phyloP scores from a whole-genome alignment of 2,329 filamentous ascomycete genomes.

The Catunica adiposa region DNA sequence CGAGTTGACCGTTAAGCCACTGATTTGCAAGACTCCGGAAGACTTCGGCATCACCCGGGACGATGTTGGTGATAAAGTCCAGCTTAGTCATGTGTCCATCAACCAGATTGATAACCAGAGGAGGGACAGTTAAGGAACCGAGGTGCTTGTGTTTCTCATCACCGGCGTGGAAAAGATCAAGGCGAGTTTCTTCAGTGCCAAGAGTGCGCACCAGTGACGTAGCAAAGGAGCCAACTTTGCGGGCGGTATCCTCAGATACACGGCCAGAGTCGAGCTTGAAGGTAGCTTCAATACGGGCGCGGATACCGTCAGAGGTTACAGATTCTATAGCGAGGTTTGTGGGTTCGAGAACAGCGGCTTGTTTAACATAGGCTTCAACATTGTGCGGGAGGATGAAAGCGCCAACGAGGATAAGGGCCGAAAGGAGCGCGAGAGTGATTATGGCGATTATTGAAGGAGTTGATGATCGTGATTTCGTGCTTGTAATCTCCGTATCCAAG shows the following conservation, averaged over 20 bases:
- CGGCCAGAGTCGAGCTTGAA: constrained; percentile 65
- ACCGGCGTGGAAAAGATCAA: constrained; percentile 58
- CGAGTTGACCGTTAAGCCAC: constrained; percentile 67
- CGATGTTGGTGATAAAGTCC: constrained; percentile 62
- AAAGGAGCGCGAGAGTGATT: constrained; percentile 41
- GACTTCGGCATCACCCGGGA: constrained; percentile 58
- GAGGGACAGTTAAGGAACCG: constrained; percentile 61
- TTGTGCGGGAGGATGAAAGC: constrained; percentile 69
- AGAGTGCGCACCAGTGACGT: constrained; percentile 69
- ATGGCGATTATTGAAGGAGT: constrained; percentile 64
- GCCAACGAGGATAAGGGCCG: constrained; percentile 54
- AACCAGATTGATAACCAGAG: constrained; percentile 57
- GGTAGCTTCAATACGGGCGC: constrained; percentile 63
- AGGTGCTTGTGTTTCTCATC: constrained; percentile 50
- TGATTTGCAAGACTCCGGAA: constrained; percentile 71
- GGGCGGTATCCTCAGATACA: constrained; percentile 53
- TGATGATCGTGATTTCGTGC: constrained; percentile 25
- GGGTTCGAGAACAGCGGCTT: constrained; percentile 67
- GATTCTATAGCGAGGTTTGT: constrained; percentile 72
- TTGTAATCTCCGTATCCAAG: constrained; percentile 16
- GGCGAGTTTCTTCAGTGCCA: constrained; percentile 53
- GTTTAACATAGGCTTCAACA: constrained; percentile 71
- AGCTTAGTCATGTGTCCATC: constrained; percentile 63
- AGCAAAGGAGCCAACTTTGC: constrained; percentile 58
- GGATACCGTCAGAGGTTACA: constrained; percentile 62